Percentiles rank a stretch among this genome's conserved stretches.
These are phyloP conservation scores for Linderniella brevidens DNA, from an alignment of 257 asterid genomes.

Conservation along the genomic window DNA sequence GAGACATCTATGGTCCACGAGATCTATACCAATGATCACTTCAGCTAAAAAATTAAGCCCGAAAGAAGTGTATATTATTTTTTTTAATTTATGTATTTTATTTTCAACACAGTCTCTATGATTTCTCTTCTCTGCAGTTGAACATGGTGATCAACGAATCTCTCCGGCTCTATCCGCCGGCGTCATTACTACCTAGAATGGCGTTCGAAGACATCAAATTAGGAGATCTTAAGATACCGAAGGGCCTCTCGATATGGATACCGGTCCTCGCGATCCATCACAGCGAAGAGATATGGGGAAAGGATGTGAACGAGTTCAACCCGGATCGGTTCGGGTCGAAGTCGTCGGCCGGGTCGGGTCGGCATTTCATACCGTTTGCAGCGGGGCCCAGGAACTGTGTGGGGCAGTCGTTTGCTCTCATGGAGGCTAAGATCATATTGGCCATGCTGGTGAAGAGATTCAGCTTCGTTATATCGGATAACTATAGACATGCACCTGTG, in stretches of 20 bases:
- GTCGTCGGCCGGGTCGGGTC: slow-evolving; percentile 31
- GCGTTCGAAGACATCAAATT: slow-evolving; percentile 75
- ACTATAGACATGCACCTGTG: slow-evolving; percentile 77
- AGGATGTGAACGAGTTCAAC: slow-evolving; percentile 65
- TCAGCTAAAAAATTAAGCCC: no score
- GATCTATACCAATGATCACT: no score
- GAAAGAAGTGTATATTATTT: not conserved
- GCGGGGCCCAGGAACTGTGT: slow-evolving; percentile 87
- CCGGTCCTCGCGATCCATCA: slow-evolving; percentile 89
- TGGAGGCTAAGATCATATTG: slow-evolving; percentile 84
- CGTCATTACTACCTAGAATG: slow-evolving; percentile 75
- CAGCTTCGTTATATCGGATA: slow-evolving; percentile 48
- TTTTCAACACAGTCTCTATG: not conserved
- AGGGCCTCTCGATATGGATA: slow-evolving; percentile 85
- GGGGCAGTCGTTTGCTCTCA: slow-evolving; percentile 74
- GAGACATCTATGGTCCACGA: no score
- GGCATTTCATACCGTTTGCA: slow-evolving; percentile 75
- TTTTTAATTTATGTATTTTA: not conserved
- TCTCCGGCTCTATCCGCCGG: slow-evolving; percentile 75
- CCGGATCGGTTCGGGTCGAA: slow-evolving; percentile 48
- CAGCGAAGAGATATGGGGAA: slow-evolving; percentile 67
- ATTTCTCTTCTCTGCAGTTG: slow-evolving; percentile 24
- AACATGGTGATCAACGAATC: slow-evolving; percentile 83
- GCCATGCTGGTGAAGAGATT: slow-evolving; percentile 69
- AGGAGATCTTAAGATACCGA: slow-evolving; percentile 71